Base-by-base conservation (phyloP, 2,329 filamentous ascomycete genomes). In the Shiraia bambusicola region DNA sequence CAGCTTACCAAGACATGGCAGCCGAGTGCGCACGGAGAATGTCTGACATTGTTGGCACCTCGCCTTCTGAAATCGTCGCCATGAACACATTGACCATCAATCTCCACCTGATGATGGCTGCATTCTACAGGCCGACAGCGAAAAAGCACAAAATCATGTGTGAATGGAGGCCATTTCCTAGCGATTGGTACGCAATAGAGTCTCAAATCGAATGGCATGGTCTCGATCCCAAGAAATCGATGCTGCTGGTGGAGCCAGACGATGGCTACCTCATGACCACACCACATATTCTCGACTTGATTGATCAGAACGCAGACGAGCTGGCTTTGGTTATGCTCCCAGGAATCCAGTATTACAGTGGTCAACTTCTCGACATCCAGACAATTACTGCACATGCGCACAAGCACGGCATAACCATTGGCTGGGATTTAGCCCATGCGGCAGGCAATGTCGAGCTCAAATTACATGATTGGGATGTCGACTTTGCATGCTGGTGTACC, bases 401-500 rank as follows among this genome's bases (percentile, higher is more conserved):
- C 49, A 76, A 74, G 1, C 80, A 80, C 54, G 86, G 83, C 35
- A 81, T 94, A 28, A 67, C 82, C 1, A 83, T 93, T 5, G 88
- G 88, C 16, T 95, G 89, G 89, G 89, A 95, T 64, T 82, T 92
- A 17, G 89, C 89, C 0, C 89, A 95, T 66, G 88, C 88, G 0
- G 87, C 81, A 11, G 90, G 90, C 16, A 95, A 95, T 60, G 87
- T 93, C 3, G 82, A 86, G 39, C 70, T 95, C 7, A 70, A 75
- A 42, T 76, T 95, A 13, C 89, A 95, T 69, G 87, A 91, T 53
- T 95, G 90, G 89, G 77, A 86, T 52, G 88, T 94, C 19, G 90
- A 95, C 66, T 95, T 94, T 58, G 89, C 90, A 3, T 87, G 80
- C 42, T 95, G 90, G 90, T 95, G 90, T 70, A 91, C 84, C 3